These are phyloP conservation scores for Albifimbria verrucaria DNA, from an alignment of 2,329 filamentous ascomycete species.

Conservation along the genomic window DNA sequence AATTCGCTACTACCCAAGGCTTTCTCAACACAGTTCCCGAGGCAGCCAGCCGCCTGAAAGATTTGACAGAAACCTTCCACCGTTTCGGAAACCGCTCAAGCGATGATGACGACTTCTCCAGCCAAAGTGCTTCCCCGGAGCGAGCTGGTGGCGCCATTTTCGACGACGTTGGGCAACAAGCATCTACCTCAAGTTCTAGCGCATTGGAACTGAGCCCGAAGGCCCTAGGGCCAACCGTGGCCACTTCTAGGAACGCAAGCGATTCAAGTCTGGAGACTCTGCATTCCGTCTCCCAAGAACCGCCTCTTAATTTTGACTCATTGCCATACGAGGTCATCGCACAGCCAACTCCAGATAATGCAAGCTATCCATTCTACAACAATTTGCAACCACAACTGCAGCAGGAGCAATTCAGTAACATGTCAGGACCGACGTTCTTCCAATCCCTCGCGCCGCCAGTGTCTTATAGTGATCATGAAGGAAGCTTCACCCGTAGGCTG, in stretches of 20 bases:
- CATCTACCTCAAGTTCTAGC: neutral
- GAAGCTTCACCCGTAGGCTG: conserved; percentile 67
- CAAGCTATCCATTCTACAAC: conserved; percentile 45
- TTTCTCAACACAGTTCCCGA: conserved; percentile 54
- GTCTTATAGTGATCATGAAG: conserved; percentile 61
- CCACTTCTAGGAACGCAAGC: neutral
- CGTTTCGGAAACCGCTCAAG: conserved; percentile 46
- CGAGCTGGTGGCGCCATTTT: conserved; percentile 5
- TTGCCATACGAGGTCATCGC: conserved; percentile 46
- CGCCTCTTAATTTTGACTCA: neutral
- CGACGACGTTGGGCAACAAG: conserved; percentile 1
- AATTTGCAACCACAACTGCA: conserved; percentile 16
- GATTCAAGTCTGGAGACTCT: neutral
- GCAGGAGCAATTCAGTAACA: neutral
- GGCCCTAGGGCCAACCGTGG: neutral
- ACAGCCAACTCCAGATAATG: conserved; percentile 48
- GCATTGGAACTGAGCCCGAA: neutral
- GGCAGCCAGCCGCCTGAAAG: conserved; percentile 54
- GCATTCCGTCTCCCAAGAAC: neutral
- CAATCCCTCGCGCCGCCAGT: conserved; percentile 39
- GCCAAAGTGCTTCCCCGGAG: conserved; percentile 9
- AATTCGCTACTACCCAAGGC: conserved; percentile 56
- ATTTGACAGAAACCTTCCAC: conserved; percentile 56
- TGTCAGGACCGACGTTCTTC: conserved; percentile 21
- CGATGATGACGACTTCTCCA: conserved; percentile 20